These are phyloP conservation scores for Xylariomycetidae sp. DNA, from an alignment of 2,329 filamentous ascomycete genomes.

Conservation along the genomic window DNA sequence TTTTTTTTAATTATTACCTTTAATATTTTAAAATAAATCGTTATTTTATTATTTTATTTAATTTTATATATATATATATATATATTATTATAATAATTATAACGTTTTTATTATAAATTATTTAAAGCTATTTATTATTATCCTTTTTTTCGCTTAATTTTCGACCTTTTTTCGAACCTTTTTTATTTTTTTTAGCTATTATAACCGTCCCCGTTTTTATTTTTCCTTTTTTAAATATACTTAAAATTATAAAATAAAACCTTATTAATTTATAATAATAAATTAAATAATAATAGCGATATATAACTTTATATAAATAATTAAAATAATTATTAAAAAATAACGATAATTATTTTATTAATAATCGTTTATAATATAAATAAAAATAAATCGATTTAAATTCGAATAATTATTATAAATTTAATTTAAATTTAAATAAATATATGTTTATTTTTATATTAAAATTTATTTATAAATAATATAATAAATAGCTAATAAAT, in stretches of 20 bases:
- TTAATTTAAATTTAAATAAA: neutral
- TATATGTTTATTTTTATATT: neutral
- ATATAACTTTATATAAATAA: neutral
- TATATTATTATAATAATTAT: too few relatives aligned
- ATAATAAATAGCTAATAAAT: neutral
- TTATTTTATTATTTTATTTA: too few relatives aligned
- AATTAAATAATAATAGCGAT: neutral
- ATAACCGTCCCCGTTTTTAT: too few relatives aligned
- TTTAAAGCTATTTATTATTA: too few relatives aligned
- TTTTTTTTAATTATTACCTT: too few relatives aligned
- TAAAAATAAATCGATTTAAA: neutral
- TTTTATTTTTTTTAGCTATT: too few relatives aligned
- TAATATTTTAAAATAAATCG: too few relatives aligned
- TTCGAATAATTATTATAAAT: neutral
- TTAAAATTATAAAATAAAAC: too few relatives aligned
- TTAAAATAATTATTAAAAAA: neutral
- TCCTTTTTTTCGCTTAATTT: too few relatives aligned
- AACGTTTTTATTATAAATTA: too few relatives aligned
- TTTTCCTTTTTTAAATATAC: neutral
- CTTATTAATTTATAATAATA: neutral
- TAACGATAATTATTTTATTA: neutral
- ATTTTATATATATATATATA: too few relatives aligned
- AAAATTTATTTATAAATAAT: neutral
- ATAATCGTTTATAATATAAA: neutral
- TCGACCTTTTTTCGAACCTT: too few relatives aligned